A percentile compares a stretch with the other conserved stretches of the same genome.
Evolutionary conservation across 345 rosid genomes (phyloP).

Genomic region (Bruguiera parviflora): DNA sequence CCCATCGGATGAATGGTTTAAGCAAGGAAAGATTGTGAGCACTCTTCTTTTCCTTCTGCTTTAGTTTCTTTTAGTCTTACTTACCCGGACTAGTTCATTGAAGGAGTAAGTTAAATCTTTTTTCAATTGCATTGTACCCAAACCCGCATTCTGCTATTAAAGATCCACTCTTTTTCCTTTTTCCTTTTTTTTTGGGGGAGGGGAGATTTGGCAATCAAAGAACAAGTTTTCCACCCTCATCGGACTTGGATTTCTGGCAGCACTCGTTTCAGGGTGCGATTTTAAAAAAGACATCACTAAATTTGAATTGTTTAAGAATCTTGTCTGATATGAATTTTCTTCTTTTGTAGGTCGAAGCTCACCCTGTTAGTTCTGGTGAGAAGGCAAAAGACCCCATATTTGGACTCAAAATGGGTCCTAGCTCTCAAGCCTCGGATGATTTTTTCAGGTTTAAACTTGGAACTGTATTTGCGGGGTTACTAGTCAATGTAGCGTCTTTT

Average conservation of each 20-base stretch:
- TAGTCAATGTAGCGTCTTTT: not conserved
- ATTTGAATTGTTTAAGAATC: not conserved
- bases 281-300: not conserved
- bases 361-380: slow-evolving; percentile 63
- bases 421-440: slow-evolving; percentile 73
- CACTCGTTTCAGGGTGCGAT: too few relatives aligned
- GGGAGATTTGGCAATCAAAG: too few relatives aligned
- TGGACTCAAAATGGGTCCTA: slow-evolving; percentile 77
- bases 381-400: slow-evolving; percentile 87
- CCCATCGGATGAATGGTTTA: slow-evolving; percentile 80
- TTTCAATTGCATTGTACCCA: too few relatives aligned
- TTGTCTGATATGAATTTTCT: not conserved
- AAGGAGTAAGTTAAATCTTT: too few relatives aligned
- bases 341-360: slow-evolving; percentile 64
- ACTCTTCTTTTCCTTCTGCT: not conserved
- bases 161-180: too few relatives aligned
- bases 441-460: slow-evolving; percentile 54
- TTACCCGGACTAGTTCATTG: not conserved
- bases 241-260: too few relatives aligned
- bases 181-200: too few relatives aligned
- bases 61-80: not conserved
- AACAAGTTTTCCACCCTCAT: too few relatives aligned
- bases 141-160: too few relatives aligned
- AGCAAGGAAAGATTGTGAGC: slow-evolving; percentile 75
- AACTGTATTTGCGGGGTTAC: not conserved